These are phyloP conservation scores for Fusarium abutilonis DNA, from an alignment of 2,329 filamentous ascomycete species.

Conservation along the genomic window DNA sequence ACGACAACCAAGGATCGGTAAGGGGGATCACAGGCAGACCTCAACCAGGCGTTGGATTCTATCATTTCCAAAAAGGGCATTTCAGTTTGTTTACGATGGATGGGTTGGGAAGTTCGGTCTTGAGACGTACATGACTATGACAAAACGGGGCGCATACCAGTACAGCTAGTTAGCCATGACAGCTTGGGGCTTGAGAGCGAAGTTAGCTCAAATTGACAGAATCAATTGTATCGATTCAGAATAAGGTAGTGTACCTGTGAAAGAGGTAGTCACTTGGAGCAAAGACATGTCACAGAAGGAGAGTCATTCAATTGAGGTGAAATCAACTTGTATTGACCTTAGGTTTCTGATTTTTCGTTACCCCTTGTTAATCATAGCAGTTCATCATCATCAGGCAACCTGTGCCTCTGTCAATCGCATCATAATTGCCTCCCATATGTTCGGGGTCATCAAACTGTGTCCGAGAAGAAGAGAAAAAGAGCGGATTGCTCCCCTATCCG, in stretches of 20 bases:
- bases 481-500: background rate
- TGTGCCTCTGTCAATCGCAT: constrained; percentile 13
- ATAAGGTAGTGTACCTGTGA: background rate
- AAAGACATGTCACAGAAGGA: background rate
- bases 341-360: constrained; percentile 1
- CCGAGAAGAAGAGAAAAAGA: constrained; percentile 15
- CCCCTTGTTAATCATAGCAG: constrained; percentile 12
- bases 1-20: constrained; percentile 9
- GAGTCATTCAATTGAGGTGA: background rate
- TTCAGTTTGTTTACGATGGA: constrained; percentile 23
- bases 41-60: constrained; percentile 34
- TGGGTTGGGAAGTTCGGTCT: constrained; percentile 16
- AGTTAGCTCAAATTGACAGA: constrained; percentile 40
- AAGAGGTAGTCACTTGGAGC: background rate
- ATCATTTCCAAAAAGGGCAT: constrained; percentile 28
- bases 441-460: constrained; percentile 16
- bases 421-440: constrained; percentile 19
- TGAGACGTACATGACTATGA: constrained; percentile 8
- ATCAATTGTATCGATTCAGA: constrained; percentile 25
- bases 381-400: constrained; percentile 27
- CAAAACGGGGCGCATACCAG: constrained; percentile 17
- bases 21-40: constrained; percentile 12
- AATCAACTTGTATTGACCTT: constrained; percentile 13
- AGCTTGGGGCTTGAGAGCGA: constrained; percentile 16
- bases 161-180: constrained; percentile 14